These are phyloP conservation scores for Schizophyllum commune DNA, from an alignment of 1,284 basidiomycete species.

Conservation along the genomic window DNA sequence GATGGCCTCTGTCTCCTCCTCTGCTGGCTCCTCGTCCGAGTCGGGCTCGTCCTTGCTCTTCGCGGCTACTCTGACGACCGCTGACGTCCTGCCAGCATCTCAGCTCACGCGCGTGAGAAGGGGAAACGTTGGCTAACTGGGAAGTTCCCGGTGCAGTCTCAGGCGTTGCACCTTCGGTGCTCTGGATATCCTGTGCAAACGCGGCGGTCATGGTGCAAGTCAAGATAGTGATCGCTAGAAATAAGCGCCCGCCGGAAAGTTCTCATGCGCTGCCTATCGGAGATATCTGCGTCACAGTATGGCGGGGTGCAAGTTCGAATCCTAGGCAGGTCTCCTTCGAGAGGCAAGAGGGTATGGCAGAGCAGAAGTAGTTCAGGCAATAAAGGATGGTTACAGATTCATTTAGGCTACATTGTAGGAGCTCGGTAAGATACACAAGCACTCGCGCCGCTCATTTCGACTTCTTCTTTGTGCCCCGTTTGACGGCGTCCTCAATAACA, in stretches of 20 bases:
- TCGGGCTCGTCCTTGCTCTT: conserved; percentile 18
- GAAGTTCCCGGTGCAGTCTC: background rate
- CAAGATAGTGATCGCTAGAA: background rate
- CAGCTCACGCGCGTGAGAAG: background rate
- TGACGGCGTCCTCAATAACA: too few species aligned
- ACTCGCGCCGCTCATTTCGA: too few species aligned
- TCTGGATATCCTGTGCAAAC: background rate
- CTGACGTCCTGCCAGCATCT: conserved; percentile 27
- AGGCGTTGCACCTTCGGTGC: background rate
- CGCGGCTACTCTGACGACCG: conserved; percentile 21
- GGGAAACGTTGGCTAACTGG: background rate
- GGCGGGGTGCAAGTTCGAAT: too few species aligned
- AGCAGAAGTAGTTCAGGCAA: too few species aligned
- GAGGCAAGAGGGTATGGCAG: too few species aligned
- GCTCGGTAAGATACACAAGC: too few species aligned
- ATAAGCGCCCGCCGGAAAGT: background rate
- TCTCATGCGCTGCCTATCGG: too few species aligned
- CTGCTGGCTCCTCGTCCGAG: conserved; percentile 10
- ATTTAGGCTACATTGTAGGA: too few species aligned
- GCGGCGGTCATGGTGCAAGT: background rate
- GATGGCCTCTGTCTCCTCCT: conserved; percentile 19
- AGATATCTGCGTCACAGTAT: too few species aligned
- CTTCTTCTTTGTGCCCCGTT: too few species aligned
- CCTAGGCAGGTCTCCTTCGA: too few species aligned
- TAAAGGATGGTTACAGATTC: too few species aligned